Evolutionary conservation across 768 basidiomycete genomes (phyloP).

Genomic region (Ramaria sp.): DNA sequence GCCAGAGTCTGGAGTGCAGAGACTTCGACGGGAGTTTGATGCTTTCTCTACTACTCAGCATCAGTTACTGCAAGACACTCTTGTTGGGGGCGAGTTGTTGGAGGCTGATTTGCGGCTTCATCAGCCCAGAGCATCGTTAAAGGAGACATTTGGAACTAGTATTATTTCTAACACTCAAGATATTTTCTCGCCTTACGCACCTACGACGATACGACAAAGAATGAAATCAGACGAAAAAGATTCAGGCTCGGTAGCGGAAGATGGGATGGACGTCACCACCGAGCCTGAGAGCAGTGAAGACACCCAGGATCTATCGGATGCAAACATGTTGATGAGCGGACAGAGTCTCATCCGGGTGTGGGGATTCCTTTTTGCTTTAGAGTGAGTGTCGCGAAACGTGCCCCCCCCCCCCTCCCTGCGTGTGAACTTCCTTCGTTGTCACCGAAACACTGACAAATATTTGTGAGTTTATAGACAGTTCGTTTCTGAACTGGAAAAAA

Average conservation of each 20-base stretch:
- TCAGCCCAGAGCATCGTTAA: neutral
- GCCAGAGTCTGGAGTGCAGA: neutral
- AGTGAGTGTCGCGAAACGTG: constrained; percentile 9
- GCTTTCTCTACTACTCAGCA: constrained; percentile 15
- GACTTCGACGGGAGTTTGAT: constrained; percentile 10
- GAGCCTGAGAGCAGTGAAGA: constrained; percentile 2
- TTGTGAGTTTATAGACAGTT: constrained; percentile 13
- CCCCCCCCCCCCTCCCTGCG: too few species aligned
- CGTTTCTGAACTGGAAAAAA: constrained; percentile 15
- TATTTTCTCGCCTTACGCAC: neutral
- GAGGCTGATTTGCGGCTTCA: neutral
- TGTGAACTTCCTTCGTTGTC: too few species aligned
- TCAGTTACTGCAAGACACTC: constrained; percentile 13
- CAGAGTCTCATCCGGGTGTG: constrained; percentile 17
- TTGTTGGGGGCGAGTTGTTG: constrained; percentile 13
- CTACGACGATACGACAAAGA: too few species aligned
- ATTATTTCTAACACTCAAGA: neutral
- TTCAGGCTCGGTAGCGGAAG: neutral
- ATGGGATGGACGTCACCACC: neutral
- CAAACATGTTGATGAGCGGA: neutral
- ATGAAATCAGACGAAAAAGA: neutral
- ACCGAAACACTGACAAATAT: neutral
- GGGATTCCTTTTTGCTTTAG: constrained; percentile 17
- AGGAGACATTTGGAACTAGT: neutral
- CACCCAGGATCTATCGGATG: neutral